Conservation (phyloP, 768 basidiomycete species). For the Inosperma sp. region DNA sequence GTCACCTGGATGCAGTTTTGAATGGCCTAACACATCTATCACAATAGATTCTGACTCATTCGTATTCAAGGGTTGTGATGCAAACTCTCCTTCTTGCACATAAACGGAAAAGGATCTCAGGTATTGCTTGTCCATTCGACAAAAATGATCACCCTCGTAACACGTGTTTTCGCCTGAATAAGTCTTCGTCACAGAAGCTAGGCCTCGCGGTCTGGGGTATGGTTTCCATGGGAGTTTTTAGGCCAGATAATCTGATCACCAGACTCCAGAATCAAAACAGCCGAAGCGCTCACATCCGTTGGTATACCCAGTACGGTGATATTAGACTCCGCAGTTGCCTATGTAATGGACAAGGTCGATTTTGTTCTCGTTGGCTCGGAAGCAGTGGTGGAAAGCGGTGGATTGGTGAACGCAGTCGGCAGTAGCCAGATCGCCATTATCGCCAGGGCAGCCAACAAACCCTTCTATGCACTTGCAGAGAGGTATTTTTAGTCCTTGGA, state of each 20-base stretch:
- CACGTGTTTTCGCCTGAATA: constrained; percentile 13
- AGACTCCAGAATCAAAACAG: constrained; percentile 83
- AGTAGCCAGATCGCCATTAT: constrained; percentile 97
- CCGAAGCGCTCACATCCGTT: constrained; percentile 77
- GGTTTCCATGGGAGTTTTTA: constrained; percentile 26
- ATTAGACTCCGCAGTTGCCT: constrained; percentile 93
- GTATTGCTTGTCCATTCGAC: constrained; percentile 25
- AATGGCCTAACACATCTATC: constrained; percentile 6
- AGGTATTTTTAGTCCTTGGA: constrained; percentile 45
- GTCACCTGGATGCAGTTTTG: constrained; percentile 4
- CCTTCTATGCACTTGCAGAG: constrained; percentile 93
- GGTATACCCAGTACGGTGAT: constrained; percentile 94
- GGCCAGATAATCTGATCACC: constrained; percentile 15
- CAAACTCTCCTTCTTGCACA: constrained; percentile 89
- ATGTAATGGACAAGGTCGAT: constrained; percentile 94
- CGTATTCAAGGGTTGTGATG: constrained; percentile 94
- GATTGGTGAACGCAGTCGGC: constrained; percentile 87
- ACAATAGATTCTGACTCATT: constrained; percentile 89
- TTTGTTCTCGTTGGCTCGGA: constrained; percentile 96
- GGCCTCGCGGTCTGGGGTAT: constrained; percentile 84
- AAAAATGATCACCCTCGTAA: constrained; percentile 10
- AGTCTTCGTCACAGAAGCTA: constrained; percentile 97
- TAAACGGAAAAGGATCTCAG: constrained; percentile 85
- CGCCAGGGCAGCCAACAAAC: constrained; percentile 90
- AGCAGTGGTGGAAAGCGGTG: constrained; percentile 96